Evolutionary conservation across 129 eudicot species (phyloP).

Genomic region (Tanacetum coccineum): DNA sequence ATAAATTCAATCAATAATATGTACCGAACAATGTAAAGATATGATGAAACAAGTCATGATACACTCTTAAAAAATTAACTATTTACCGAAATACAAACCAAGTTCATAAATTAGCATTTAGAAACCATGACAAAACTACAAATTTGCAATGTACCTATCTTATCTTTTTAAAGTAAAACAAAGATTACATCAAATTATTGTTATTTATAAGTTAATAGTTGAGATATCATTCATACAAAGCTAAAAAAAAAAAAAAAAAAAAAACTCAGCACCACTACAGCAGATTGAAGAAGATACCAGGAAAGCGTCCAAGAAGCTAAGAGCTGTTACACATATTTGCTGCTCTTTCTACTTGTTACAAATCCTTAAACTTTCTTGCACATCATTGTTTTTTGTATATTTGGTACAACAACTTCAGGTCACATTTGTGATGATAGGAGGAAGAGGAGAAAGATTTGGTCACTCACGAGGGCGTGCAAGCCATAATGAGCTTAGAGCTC

Average conservation of each 20-base stretch:
- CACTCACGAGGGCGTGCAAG: constrained; percentile 77
- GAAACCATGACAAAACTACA: constrained; percentile 24
- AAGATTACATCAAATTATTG: constrained; percentile 37
- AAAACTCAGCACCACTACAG: constrained; percentile 20
- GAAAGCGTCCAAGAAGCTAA: constrained; percentile 21
- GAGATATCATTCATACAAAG: constrained; percentile 30
- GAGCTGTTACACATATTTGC: constrained; percentile 24
- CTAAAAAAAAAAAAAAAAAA: constrained; percentile 10
- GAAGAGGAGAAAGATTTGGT: constrained; percentile 12
- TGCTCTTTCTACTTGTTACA: constrained; percentile 27
- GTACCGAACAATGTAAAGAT: too few species aligned
- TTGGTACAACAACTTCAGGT: constrained; percentile 23
- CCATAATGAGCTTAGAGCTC: constrained; percentile 78
- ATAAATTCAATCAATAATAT: too few species aligned
- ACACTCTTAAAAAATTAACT: too few species aligned
- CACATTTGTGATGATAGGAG: constrained; percentile 14
- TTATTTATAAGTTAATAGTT: constrained; percentile 24
- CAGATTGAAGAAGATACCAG: constrained; percentile 23
- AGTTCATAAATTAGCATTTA: constrained; percentile 23
- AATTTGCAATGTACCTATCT: constrained; percentile 24
- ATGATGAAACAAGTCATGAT: too few species aligned
- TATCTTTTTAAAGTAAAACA: constrained; percentile 22
- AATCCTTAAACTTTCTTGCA: constrained; percentile 30
- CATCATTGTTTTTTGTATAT: constrained; percentile 17
- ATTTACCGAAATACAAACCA: constrained; percentile 20